Percentiles rank a stretch among this genome's conserved stretches.
These are phyloP conservation scores for Zelopaecilomyces penicillatus DNA, from an alignment of 2,329 filamentous ascomycete species.

Conservation along the genomic window DNA sequence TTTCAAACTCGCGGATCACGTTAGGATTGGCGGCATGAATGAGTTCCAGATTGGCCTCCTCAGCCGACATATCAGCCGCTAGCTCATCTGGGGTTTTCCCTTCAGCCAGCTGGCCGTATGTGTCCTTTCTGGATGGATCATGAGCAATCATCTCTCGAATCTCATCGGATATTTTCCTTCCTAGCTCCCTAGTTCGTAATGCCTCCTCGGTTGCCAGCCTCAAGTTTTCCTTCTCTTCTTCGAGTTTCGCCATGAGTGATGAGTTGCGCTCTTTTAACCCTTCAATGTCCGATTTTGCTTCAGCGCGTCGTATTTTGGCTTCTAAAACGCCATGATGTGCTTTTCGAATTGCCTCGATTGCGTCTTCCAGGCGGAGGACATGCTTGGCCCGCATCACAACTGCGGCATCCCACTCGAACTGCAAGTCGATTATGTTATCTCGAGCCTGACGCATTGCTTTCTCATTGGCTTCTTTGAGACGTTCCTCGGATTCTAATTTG, in stretches of 20 bases:
- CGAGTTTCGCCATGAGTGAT: slow-evolving; percentile 46
- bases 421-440: slow-evolving; percentile 38
- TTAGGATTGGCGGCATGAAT: slow-evolving; percentile 70
- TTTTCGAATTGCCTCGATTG: slow-evolving; percentile 53
- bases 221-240: slow-evolving; percentile 32
- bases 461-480: slow-evolving; percentile 21
- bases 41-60: slow-evolving; percentile 67
- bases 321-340: slow-evolving; percentile 59
- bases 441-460: slow-evolving; percentile 24
- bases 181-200: slow-evolving; percentile 28
- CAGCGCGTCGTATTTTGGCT: slow-evolving; percentile 61
- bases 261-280: slow-evolving; percentile 58
- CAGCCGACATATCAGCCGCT: slow-evolving; percentile 63
- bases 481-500: slow-evolving; percentile 27
- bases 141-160: slow-evolving; percentile 32
- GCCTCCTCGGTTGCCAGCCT: slow-evolving; percentile 29
- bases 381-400: slow-evolving; percentile 48
- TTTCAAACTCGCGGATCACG: slow-evolving; percentile 69
- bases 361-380: slow-evolving; percentile 44
- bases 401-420: slow-evolving; percentile 45
- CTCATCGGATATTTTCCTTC: slow-evolving; percentile 20
- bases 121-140: slow-evolving; percentile 29
- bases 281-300: slow-evolving; percentile 73
- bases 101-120: slow-evolving; percentile 35
- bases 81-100: slow-evolving; percentile 54